Percentiles rank a stretch among this genome's conserved stretches.
phyloP scores from a whole-genome alignment of 345 rosid species.

The Boechera divaricarpa region DNA sequence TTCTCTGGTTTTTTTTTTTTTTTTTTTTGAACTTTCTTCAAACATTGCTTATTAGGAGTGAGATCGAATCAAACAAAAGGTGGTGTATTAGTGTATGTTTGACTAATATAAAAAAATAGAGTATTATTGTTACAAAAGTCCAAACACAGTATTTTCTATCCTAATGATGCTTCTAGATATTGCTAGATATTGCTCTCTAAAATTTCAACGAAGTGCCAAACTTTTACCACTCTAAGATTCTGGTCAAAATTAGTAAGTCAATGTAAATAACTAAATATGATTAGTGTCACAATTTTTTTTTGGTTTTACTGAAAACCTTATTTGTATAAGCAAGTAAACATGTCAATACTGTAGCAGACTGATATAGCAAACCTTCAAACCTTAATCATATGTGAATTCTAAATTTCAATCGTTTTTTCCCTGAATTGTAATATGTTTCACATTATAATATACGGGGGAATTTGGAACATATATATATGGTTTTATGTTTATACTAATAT shows the following conservation, averaged over 20 bases:
- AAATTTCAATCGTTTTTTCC: neutral
- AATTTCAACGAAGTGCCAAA: slow-evolving; percentile 41
- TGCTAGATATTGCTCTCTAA: neutral
- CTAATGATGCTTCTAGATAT: slow-evolving; percentile 23
- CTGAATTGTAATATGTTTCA: neutral
- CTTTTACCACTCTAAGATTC: slow-evolving; percentile 18
- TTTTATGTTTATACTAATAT: too few species aligned
- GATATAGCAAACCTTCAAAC: neutral
- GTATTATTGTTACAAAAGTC: slow-evolving; percentile 13
- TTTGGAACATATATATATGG: neutral
- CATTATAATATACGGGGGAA: neutral
- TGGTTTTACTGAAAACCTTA: neutral
- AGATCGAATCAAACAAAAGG: slow-evolving; percentile 40
- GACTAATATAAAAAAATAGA: neutral
- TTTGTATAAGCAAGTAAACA: neutral
- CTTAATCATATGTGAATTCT: neutral
- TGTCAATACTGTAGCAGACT: too few species aligned
- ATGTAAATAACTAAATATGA: neutral
- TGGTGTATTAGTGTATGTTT: slow-evolving; percentile 28
- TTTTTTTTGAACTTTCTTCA: slow-evolving; percentile 24
- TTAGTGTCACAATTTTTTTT: neutral
- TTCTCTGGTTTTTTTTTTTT: slow-evolving; percentile 34
- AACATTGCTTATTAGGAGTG: slow-evolving; percentile 6
- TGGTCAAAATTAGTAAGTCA: slow-evolving; percentile 10
- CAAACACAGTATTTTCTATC: slow-evolving; percentile 13